Conservation (phyloP, 108 stramenopile genomes). For the Bacterosira constricta region DNA sequence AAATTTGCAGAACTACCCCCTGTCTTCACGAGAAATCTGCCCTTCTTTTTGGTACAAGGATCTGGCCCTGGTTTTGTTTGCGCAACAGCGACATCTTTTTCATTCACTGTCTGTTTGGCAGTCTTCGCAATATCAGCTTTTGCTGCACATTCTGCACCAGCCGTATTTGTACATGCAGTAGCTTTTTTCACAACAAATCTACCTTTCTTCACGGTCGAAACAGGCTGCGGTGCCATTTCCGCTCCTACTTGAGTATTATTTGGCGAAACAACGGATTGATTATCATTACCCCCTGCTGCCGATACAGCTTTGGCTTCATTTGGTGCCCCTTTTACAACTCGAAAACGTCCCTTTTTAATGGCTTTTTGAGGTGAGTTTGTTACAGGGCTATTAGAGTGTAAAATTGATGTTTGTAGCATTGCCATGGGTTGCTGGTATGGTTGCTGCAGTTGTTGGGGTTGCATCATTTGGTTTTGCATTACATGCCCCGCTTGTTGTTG, state of each 20-base stretch:
- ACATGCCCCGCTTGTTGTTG: neutral
- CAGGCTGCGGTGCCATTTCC: neutral
- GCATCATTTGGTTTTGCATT: constrained; percentile 7
- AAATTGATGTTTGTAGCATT: constrained; percentile 31
- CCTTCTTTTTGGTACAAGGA: constrained; percentile 33
- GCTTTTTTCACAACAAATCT: constrained; percentile 22
- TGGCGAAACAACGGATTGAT: neutral
- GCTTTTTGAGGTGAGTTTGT: constrained; percentile 2
- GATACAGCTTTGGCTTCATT: neutral
- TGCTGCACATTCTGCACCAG: neutral
- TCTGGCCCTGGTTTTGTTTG: neutral
- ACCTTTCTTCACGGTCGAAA: constrained; percentile 12
- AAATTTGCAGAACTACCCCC: constrained; percentile 1
- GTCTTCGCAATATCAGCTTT: neutral
- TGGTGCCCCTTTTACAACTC: constrained; percentile 22
- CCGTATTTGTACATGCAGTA: neutral
- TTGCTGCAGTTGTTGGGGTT: constrained; percentile 1
- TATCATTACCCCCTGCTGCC: neutral
- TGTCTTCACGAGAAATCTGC: constrained; percentile 40
- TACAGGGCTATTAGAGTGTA: neutral
- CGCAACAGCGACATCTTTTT: no score
- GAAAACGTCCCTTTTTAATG: constrained; percentile 42
- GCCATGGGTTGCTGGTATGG: constrained; percentile 12
- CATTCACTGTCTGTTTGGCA: no score
- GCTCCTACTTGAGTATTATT: neutral